Percentiles rank a stretch among this genome's conserved stretches.
Evolutionary conservation across 1,284 basidiomycete genomes (phyloP).

Genomic region (Ceratobasidium sp.): DNA sequence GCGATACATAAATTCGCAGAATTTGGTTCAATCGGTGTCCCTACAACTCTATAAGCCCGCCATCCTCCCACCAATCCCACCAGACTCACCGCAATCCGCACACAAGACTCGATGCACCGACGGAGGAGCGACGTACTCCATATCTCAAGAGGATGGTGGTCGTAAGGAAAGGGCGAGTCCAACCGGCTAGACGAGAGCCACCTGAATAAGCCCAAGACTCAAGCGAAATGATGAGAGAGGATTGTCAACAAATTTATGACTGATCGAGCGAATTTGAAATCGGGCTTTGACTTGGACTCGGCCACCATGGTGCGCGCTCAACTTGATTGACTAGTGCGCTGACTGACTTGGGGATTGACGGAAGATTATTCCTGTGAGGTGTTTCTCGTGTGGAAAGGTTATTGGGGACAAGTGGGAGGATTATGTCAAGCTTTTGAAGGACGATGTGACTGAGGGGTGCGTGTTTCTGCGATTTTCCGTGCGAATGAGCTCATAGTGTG

Average conservation of each 20-base stretch:
- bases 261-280: conserved; percentile 38
- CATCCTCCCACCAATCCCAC: not conserved
- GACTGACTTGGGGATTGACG: not conserved
- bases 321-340: too few species aligned
- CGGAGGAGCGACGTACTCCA: conserved; percentile 82
- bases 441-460: conserved; percentile 88
- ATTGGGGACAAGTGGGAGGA: conserved; percentile 93
- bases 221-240: not conserved
- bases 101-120: conserved; percentile 83
- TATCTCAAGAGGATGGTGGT: conserved; percentile 55
- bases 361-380: conserved; percentile 88
- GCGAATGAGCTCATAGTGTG: not conserved
- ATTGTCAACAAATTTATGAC: conserved; percentile 31
- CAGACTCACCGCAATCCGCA: conserved; percentile 79
- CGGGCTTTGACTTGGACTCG: conserved; percentile 21
- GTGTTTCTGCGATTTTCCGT: conserved; percentile 54
- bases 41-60: conserved; percentile 59
- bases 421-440: conserved; percentile 83
- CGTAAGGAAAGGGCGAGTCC: not conserved
- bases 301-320: conserved; percentile 39
- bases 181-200: conserved; percentile 12
- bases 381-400: conserved; percentile 94
- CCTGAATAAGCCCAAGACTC: conserved; percentile 37
- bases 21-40: conserved; percentile 95
- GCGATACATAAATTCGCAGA: conserved; percentile 96